Conservation (phyloP, 306 rosid species). For the Gillenia trifoliata region DNA sequence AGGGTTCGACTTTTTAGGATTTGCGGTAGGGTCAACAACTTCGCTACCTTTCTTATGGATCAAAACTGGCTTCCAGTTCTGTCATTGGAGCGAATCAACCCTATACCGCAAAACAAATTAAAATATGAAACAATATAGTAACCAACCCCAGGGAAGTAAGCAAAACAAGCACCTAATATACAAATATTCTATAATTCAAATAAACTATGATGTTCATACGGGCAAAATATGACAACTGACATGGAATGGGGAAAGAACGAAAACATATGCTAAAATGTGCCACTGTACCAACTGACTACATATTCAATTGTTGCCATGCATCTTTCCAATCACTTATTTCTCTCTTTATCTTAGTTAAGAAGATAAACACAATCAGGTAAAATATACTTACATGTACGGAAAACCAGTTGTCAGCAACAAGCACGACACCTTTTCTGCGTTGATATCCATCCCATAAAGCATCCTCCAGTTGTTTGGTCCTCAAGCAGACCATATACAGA, state of each 20-base stretch:
- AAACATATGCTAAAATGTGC: background rate
- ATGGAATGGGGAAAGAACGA: background rate
- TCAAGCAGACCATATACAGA: conserved; percentile 30
- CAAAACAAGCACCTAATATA: background rate
- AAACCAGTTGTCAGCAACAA: conserved; percentile 83
- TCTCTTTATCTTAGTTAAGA: background rate
- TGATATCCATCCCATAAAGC: conserved; percentile 96
- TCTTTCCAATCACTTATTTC: background rate
- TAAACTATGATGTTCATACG: no score
- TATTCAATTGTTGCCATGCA: background rate
- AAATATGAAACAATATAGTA: background rate
- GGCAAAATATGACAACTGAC: background rate
- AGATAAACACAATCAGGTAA: no score
- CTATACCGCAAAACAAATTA: conserved; percentile 30
- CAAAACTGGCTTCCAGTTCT: conserved; percentile 56
- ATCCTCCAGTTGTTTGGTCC: conserved; percentile 73
- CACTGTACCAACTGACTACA: background rate
- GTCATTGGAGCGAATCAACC: conserved; percentile 71
- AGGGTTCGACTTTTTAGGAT: conserved; percentile 88
- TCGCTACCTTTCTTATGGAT: conserved; percentile 84
- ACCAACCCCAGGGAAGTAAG: background rate
- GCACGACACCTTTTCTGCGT: conserved; percentile 62
- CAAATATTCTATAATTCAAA: no score
- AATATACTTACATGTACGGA: conserved; percentile 70
- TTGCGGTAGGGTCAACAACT: conserved; percentile 86